Evolutionary conservation across 345 rosid species (phyloP).

Genomic region (Erysimum cheiranthoides): DNA sequence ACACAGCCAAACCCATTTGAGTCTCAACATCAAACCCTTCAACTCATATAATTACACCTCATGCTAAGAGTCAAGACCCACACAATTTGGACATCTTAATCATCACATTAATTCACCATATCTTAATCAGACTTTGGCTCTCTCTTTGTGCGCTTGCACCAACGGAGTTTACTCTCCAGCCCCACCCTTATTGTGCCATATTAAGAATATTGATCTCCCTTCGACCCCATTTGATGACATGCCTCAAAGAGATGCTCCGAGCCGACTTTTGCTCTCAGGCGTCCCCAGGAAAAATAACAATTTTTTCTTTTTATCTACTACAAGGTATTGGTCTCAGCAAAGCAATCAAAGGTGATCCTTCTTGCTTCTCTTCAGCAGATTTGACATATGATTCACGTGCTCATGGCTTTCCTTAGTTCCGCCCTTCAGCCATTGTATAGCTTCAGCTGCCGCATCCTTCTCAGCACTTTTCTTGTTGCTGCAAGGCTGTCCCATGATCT

Average conservation of each 20-base stretch:
- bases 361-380: slow-evolving; percentile 79
- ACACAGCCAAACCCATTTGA: slow-evolving; percentile 9
- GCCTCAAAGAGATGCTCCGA: slow-evolving; percentile 18
- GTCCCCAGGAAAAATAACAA: not conserved
- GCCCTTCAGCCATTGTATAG: slow-evolving; percentile 79
- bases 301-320: not conserved
- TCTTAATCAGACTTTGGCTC: not conserved
- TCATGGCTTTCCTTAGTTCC: slow-evolving; percentile 58
- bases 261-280: slow-evolving; percentile 15
- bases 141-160: slow-evolving; percentile 15
- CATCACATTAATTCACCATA: slow-evolving; percentile 11
- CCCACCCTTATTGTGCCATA: slow-evolving; percentile 24
- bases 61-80: slow-evolving; percentile 13
- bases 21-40: slow-evolving; percentile 6
- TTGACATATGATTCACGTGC: slow-evolving; percentile 65
- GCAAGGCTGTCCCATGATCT: slow-evolving; percentile 83
- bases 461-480: slow-evolving; percentile 90
- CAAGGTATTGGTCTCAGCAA: slow-evolving; percentile 28
- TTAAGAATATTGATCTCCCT: not conserved
- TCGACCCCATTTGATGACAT: slow-evolving; percentile 3
- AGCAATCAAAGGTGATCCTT: slow-evolving; percentile 54
- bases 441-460: slow-evolving; percentile 96
- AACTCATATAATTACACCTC: slow-evolving; percentile 10
- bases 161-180: slow-evolving; percentile 3
- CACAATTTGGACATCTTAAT: slow-evolving; percentile 12